Conservation (phyloP, 2,329 filamentous ascomycete species). For the Aspergillus oerlinghausenensis region DNA sequence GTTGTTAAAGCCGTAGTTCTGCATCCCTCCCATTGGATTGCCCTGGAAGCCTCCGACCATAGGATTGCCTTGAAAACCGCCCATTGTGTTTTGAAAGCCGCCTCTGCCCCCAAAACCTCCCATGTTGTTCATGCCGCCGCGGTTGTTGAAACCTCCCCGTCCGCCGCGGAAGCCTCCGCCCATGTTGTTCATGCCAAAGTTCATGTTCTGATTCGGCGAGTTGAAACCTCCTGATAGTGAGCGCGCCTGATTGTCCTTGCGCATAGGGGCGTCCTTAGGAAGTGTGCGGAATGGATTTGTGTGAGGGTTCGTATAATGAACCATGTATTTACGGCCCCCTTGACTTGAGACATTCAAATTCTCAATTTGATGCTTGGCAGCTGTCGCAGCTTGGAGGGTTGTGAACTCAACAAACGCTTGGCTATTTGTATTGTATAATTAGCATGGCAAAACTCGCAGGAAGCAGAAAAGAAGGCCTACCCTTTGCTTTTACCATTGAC, state of each 20-base stretch:
- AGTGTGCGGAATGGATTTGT: slow-evolving; percentile 86
- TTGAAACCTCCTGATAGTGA: slow-evolving; percentile 48
- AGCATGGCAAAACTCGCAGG: background rate
- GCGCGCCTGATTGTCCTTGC: slow-evolving; percentile 57
- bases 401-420: slow-evolving; percentile 82
- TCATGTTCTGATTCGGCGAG: slow-evolving; percentile 36
- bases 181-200: slow-evolving; percentile 37
- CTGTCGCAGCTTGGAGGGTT: slow-evolving; percentile 77
- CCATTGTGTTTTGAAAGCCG: slow-evolving; percentile 45
- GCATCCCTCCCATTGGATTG: slow-evolving; percentile 49
- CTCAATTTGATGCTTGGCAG: slow-evolving; percentile 78
- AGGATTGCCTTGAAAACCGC: slow-evolving; percentile 41
- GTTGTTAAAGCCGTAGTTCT: slow-evolving; percentile 46
- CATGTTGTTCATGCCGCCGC: slow-evolving; percentile 36
- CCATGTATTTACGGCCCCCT: slow-evolving; percentile 61
- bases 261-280: slow-evolving; percentile 77
- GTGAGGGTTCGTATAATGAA: slow-evolving; percentile 70
- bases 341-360: slow-evolving; percentile 53
- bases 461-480: slow-evolving; percentile 47
- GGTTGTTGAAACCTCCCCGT: slow-evolving; percentile 40
- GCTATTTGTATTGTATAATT: slow-evolving; percentile 29
- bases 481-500: slow-evolving; percentile 99
- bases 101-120: slow-evolving; percentile 49
- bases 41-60: slow-evolving; percentile 45
- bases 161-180: slow-evolving; percentile 52